Evolutionary conservation across 192 early-diverging fungal species (phyloP).

Genomic region (Fimicolochytrium jonesii): DNA sequence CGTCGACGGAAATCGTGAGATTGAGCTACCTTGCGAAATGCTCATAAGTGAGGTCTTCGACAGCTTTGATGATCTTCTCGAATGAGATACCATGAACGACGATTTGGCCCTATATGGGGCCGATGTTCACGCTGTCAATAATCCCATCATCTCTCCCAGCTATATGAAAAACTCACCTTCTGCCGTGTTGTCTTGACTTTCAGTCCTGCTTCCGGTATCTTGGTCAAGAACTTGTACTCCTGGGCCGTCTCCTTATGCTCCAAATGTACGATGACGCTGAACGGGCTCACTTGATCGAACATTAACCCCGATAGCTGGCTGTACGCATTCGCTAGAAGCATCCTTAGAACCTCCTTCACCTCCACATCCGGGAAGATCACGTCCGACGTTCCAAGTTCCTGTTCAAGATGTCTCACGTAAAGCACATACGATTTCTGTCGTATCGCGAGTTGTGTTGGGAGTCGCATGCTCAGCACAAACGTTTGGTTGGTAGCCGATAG

Average conservation of each 20-base stretch:
- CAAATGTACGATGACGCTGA: slow-evolving; percentile 48
- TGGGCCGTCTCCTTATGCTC: slow-evolving; percentile 49
- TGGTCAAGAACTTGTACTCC: slow-evolving; percentile 62
- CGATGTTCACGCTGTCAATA: no score
- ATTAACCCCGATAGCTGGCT: slow-evolving; percentile 26
- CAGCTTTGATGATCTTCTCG: slow-evolving; percentile 35
- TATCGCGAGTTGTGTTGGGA: slow-evolving; percentile 39
- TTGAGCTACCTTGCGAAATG: slow-evolving; percentile 21
- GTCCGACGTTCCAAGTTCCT: neutral
- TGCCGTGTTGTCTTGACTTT: slow-evolving; percentile 47
- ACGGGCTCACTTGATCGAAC: slow-evolving; percentile 38
- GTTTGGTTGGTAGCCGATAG: slow-evolving; percentile 6
- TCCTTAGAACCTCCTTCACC: slow-evolving; percentile 59
- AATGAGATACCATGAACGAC: slow-evolving; percentile 26
- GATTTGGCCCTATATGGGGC: slow-evolving; percentile 2
- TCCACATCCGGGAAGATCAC: slow-evolving; percentile 23
- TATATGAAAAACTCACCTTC: slow-evolving; percentile 54
- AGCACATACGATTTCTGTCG: slow-evolving; percentile 19
- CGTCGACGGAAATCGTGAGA: neutral
- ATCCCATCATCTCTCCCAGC: no score
- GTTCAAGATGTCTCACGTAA: neutral
- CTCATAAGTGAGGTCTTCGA: slow-evolving; percentile 11
- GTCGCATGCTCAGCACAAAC: slow-evolving; percentile 28
- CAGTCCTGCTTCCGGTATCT: slow-evolving; percentile 50
- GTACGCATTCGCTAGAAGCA: slow-evolving; percentile 38